Percentiles rank a stretch among this genome's conserved stretches.
Evolutionary conservation across 306 rosid genomes (phyloP).

Genomic region (Pterocarpus santalinus): DNA sequence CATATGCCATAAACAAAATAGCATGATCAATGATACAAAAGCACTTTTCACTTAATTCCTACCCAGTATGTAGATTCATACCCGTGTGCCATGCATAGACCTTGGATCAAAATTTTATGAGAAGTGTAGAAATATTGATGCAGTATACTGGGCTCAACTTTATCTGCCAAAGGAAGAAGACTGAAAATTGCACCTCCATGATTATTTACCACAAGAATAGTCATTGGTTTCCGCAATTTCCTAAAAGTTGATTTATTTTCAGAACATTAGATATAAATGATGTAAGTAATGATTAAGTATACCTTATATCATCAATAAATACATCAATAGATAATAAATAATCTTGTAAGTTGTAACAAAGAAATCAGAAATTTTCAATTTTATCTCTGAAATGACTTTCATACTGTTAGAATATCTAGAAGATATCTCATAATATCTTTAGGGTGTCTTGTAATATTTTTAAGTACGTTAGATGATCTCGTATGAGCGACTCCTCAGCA

Average conservation of each 20-base stretch:
- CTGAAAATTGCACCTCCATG: conserved; percentile 98
- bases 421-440: neutral
- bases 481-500: no score
- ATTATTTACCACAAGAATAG: conserved; percentile 81
- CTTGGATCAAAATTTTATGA: conserved; percentile 71
- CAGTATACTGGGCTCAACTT: conserved; percentile 64
- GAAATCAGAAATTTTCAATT: neutral
- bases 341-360: neutral
- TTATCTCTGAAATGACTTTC: conserved; percentile 21
- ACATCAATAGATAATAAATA: conserved; percentile 23
- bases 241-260: conserved; percentile 56
- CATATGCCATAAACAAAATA: conserved; percentile 8
- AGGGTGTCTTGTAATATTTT: neutral
- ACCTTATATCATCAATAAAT: conserved; percentile 7
- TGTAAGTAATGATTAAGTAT: conserved; percentile 10
- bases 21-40: conserved; percentile 15
- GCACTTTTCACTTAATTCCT: conserved; percentile 28
- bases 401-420: neutral
- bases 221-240: conserved; percentile 86
- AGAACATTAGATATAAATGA: conserved; percentile 28
- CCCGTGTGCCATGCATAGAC: conserved; percentile 91
- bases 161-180: conserved; percentile 82
- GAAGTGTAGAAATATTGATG: conserved; percentile 82
- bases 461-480: neutral
- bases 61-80: conserved; percentile 46